phyloP scores from a whole-genome alignment of 129 eudicot species.

The Chrysanthemum seticuspe region DNA sequence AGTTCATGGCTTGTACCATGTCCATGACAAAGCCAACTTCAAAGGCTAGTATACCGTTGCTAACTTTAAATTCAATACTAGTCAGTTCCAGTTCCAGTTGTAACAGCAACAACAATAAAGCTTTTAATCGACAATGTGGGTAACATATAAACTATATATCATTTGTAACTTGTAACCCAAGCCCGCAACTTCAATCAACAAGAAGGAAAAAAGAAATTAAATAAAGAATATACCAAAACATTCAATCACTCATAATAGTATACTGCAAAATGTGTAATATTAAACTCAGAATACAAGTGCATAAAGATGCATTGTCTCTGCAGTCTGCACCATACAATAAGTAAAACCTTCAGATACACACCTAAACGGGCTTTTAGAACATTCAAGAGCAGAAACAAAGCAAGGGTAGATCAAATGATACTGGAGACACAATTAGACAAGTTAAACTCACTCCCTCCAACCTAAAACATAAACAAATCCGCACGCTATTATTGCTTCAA shows the following conservation, averaged over 20 bases:
- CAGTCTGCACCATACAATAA: conserved; percentile 22
- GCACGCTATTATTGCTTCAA: conserved; percentile 7
- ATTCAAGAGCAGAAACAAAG: neutral
- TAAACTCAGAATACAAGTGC: conserved; percentile 17
- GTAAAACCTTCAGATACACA: conserved; percentile 25
- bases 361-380: neutral
- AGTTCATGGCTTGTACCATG: no score
- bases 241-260: conserved; percentile 9
- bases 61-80: no score
- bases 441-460: conserved; percentile 27
- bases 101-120: no score
- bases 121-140: no score
- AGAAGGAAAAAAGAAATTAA: neutral
- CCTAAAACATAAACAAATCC: conserved; percentile 26
- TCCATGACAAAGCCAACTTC: no score
- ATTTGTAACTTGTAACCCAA: no score
- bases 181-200: no score
- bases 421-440: conserved; percentile 11
- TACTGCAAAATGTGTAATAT: conserved; percentile 2
- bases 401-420: conserved; percentile 10
- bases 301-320: neutral
- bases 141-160: no score
- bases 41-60: no score
- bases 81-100: no score
- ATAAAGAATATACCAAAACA: neutral